Conservation (phyloP, 2,329 filamentous ascomycete genomes). For the Colletotrichum destructivum region DNA sequence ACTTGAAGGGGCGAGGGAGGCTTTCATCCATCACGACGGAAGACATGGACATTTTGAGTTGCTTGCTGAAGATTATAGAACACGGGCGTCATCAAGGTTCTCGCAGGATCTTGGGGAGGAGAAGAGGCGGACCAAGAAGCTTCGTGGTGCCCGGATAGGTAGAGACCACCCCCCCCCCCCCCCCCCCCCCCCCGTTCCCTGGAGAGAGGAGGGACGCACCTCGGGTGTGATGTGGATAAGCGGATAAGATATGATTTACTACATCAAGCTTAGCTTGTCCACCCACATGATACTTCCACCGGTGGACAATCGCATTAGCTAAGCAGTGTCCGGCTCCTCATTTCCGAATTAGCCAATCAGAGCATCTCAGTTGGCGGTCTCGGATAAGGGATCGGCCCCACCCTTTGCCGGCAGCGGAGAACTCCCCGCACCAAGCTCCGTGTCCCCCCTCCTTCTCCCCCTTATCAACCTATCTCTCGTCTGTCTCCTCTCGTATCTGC, state of each 20-base stretch:
- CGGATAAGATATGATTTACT: slow-evolving; percentile 9
- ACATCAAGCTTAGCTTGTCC: slow-evolving; percentile 28
- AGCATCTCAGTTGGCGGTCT: background rate
- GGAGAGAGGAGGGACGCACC: slow-evolving; percentile 3
- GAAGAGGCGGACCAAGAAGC: background rate
- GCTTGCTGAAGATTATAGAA: slow-evolving; percentile 21
- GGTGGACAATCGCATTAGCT: slow-evolving; percentile 22
- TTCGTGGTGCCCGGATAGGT: slow-evolving; percentile 14
- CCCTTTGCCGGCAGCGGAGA: slow-evolving; percentile 26
- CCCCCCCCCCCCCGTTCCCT: background rate
- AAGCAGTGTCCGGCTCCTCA: slow-evolving; percentile 2
- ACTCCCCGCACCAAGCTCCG: slow-evolving; percentile 14
- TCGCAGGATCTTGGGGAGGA: slow-evolving; percentile 16
- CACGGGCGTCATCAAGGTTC: slow-evolving; percentile 14
- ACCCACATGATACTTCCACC: slow-evolving; percentile 14
- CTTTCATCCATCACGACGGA: slow-evolving; percentile 9
- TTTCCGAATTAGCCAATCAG: slow-evolving; percentile 7
- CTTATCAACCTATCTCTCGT: background rate
- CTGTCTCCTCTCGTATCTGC: background rate
- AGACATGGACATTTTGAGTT: background rate
- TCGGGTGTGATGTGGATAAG: background rate
- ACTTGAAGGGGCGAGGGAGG: slow-evolving; percentile 33
- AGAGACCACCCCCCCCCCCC: no score
- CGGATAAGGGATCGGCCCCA: slow-evolving; percentile 19
- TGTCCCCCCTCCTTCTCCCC: background rate